Percentiles rank a stretch among this genome's conserved stretches.
Conservation (phyloP, 75 land plant species). For the Picea sitchensis region DNA sequence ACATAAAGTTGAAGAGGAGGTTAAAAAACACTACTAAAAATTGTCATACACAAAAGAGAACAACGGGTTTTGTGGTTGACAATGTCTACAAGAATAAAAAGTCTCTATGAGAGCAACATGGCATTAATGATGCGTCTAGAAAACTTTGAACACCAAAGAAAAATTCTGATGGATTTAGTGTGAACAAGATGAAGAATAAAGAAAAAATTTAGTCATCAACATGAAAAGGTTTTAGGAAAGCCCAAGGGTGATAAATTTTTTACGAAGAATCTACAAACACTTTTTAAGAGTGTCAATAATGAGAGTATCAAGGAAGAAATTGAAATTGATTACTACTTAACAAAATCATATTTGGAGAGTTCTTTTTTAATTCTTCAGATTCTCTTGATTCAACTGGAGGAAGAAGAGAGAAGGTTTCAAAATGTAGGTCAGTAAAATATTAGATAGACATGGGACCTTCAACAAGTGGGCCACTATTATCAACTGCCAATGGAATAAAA, state of each 20-base stretch:
- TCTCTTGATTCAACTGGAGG: neutral
- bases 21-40: neutral
- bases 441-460: neutral
- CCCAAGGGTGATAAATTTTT: neutral
- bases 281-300: conserved; percentile 1
- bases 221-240: neutral
- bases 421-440: neutral
- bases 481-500: neutral
- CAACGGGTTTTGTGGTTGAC: neutral
- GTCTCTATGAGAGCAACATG: neutral
- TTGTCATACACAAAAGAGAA: neutral
- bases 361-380: neutral
- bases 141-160: neutral
- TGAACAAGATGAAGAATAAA: neutral
- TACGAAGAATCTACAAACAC: neutral
- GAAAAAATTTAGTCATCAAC: neutral
- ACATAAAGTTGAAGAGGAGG: neutral
- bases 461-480: neutral
- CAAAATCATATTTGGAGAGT: neutral
- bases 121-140: neutral
- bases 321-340: neutral
- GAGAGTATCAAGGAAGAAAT: neutral
- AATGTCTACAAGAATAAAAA: neutral
- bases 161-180: neutral
- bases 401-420: neutral